These are phyloP conservation scores for Yamadazyma songkhlaensis DNA, from an alignment of 1,139 yeast genomes.

Conservation along the genomic window DNA sequence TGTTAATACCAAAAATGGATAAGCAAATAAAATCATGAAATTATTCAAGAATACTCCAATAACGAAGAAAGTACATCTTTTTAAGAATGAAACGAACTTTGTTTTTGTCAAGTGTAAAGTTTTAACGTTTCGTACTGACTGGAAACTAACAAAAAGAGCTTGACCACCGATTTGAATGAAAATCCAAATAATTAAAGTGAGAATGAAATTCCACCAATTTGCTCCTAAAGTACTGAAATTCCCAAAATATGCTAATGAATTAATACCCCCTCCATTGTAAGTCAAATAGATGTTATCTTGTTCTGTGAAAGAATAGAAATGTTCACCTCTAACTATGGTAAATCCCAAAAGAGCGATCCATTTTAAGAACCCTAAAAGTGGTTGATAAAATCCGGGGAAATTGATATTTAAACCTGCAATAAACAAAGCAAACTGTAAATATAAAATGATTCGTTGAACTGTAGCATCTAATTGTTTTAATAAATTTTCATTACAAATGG, in stretches of 20 bases:
- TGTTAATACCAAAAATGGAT: conserved; percentile 46
- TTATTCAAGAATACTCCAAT: conserved; percentile 34
- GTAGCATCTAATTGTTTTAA: conserved; percentile 58
- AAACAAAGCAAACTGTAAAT: conserved; percentile 59
- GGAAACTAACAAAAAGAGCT: conserved; percentile 10
- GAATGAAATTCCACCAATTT: conserved; percentile 46
- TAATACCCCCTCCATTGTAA: conserved; percentile 30
- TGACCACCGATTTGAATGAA: conserved; percentile 20
- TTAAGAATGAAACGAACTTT: conserved; percentile 12
- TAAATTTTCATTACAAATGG: conserved; percentile 58
- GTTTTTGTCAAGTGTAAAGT: conserved; percentile 1
- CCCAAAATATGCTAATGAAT: conserved; percentile 27
- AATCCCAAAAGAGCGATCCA: conserved; percentile 40
- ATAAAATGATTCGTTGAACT: conserved; percentile 45
- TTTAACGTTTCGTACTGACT: neutral
- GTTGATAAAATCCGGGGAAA: conserved; percentile 67
- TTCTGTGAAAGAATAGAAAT: conserved; percentile 12
- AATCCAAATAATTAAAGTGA: conserved; percentile 31
- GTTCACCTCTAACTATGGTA: conserved; percentile 16
- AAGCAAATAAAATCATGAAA: conserved; percentile 36
- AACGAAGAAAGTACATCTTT: conserved; percentile 24
- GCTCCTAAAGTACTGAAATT: conserved; percentile 21
- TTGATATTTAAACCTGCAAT: conserved; percentile 53
- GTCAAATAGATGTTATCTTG: conserved; percentile 38
- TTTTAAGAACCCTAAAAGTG: conserved; percentile 39